Evolutionary conservation across 108 stramenopile species (phyloP).

Genomic region (Nitzschia palea): DNA sequence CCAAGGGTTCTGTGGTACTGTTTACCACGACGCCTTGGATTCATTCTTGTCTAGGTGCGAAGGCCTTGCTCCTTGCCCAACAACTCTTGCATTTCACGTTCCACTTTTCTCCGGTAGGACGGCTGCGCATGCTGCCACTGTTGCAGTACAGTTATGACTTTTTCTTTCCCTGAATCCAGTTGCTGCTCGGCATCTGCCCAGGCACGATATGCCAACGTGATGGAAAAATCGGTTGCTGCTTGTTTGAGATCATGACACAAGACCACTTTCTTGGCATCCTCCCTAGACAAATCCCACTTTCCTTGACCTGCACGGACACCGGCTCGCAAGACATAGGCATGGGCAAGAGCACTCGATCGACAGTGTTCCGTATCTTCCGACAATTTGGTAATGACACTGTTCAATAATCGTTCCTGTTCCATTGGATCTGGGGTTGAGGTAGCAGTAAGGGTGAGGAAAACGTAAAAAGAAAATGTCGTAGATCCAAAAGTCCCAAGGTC

Average conservation of each 20-base stretch:
- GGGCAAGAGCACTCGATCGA: conserved; percentile 26
- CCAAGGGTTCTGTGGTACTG: too few species aligned
- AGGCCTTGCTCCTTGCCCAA: not conserved
- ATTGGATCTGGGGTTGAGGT: not conserved
- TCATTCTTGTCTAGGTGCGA: too few species aligned
- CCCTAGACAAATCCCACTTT: not conserved
- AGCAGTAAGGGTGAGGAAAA: conserved; percentile 12
- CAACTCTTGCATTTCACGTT: conserved; percentile 20
- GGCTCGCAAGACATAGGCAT: conserved; percentile 31
- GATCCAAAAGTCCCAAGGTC: conserved; percentile 34
- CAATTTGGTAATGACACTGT: conserved; percentile 32
- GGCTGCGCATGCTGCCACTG: conserved; percentile 26
- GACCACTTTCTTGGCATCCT: conserved; percentile 20
- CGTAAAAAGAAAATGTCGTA: conserved; percentile 28
- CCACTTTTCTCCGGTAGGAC: conserved; percentile 16
- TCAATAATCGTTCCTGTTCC: conserved; percentile 21
- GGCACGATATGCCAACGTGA: conserved; percentile 20
- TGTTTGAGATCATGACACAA: conserved; percentile 1
- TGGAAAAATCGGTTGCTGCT: conserved; percentile 4
- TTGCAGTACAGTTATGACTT: conserved; percentile 14
- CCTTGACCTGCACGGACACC: not conserved
- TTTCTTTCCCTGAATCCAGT: not conserved
- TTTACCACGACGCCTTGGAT: too few species aligned
- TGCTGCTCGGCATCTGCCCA: conserved; percentile 34
- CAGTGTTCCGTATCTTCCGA: not conserved